These are phyloP conservation scores for Pyrrhoderma lamaoense DNA, from an alignment of 1,284 basidiomycete genomes.

Conservation along the genomic window DNA sequence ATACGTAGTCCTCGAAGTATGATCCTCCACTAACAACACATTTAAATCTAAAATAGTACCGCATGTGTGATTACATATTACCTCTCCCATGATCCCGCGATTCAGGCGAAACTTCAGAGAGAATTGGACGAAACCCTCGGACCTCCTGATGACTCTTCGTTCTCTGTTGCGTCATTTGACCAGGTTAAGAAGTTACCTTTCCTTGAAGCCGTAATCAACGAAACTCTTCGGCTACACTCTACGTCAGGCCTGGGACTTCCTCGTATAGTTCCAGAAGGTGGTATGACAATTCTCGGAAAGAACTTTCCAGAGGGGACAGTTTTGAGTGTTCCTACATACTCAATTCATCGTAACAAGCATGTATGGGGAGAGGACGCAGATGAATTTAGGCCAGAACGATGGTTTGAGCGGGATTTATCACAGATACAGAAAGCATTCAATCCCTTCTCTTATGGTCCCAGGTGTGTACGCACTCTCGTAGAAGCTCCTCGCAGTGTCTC, in stretches of 20 bases:
- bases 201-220: conserved; percentile 78
- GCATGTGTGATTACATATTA: conserved; percentile 83
- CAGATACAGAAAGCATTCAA: conserved; percentile 67
- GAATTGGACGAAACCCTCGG: conserved; percentile 76
- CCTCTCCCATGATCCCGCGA: conserved; percentile 59
- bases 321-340: conserved; percentile 69
- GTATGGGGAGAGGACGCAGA: conserved; percentile 80
- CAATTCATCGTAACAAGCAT: conserved; percentile 63
- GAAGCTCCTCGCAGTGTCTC: neutral
- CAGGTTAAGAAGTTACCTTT: conserved; percentile 66
- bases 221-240: conserved; percentile 76
- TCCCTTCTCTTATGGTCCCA: conserved; percentile 64
- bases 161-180: conserved; percentile 46
- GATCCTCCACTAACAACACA: neutral
- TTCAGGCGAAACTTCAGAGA: conserved; percentile 64
- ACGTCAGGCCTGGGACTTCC: conserved; percentile 78
- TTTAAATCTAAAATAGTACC: conserved; percentile 39
- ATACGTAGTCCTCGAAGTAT: neutral
- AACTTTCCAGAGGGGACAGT: conserved; percentile 66
- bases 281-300: conserved; percentile 49
- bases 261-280: conserved; percentile 66
- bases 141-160: conserved; percentile 36
- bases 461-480: too few relatives aligned
- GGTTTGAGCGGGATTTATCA: conserved; percentile 62
- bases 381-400: conserved; percentile 71